Conservation (phyloP, 2,329 filamentous ascomycete species). For the Sporothrix protearum region DNA sequence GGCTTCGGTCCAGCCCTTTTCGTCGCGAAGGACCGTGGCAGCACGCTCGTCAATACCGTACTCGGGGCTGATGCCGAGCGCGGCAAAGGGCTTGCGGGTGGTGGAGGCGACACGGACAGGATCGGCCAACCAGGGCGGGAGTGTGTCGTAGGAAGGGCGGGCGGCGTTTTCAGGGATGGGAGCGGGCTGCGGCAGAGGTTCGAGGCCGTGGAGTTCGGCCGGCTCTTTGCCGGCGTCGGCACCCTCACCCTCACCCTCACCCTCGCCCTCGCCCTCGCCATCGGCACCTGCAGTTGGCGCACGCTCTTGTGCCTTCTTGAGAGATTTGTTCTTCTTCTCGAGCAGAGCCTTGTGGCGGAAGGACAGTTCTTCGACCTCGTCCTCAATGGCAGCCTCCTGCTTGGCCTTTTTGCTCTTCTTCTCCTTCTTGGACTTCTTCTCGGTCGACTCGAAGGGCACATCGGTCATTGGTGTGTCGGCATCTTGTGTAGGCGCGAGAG, state of each 20-base stretch:
- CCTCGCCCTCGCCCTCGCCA: slow-evolving; percentile 29
- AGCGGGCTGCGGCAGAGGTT: slow-evolving; percentile 76
- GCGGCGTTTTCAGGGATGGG: slow-evolving; percentile 55
- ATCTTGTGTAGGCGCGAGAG: background rate
- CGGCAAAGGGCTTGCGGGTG: slow-evolving; percentile 56
- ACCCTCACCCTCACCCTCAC: slow-evolving; percentile 25
- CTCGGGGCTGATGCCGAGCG: slow-evolving; percentile 33
- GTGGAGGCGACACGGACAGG: slow-evolving; percentile 66
- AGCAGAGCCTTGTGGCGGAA: slow-evolving; percentile 50
- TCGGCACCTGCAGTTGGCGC: slow-evolving; percentile 11
- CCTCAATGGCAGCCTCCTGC: slow-evolving; percentile 30
- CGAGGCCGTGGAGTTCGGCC: slow-evolving; percentile 63
- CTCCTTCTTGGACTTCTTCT: slow-evolving; percentile 32
- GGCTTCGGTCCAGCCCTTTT: slow-evolving; percentile 66
- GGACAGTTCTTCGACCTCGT: slow-evolving; percentile 32
- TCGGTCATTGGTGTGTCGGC: slow-evolving; percentile 27
- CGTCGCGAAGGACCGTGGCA: slow-evolving; percentile 57
- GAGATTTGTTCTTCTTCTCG: slow-evolving; percentile 54
- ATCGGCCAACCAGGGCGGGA: slow-evolving; percentile 76
- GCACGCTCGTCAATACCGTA: slow-evolving; percentile 61
- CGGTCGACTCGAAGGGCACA: slow-evolving; percentile 31
- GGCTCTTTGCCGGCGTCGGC: background rate
- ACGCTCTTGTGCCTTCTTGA: slow-evolving; percentile 44
- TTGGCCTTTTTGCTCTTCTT: slow-evolving; percentile 31
- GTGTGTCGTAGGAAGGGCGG: slow-evolving; percentile 67